phyloP scores from a whole-genome alignment of 2,329 filamentous ascomycete genomes.

The Ophiocordyceps camponoti-leonardi region DNA sequence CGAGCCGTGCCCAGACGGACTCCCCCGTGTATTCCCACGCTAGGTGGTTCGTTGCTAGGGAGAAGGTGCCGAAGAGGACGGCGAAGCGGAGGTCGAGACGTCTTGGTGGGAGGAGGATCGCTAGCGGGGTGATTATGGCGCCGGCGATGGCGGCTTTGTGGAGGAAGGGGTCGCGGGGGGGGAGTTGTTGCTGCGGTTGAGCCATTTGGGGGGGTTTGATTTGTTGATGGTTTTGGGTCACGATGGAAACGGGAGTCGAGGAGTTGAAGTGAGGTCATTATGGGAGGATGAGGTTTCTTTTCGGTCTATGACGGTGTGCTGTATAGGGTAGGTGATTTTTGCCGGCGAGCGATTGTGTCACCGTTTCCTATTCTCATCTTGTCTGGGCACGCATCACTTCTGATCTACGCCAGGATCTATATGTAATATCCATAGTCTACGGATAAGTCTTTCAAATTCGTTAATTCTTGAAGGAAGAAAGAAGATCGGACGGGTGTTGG shows the following conservation, averaged over 20 bases:
- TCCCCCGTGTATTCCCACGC: constrained; percentile 37
- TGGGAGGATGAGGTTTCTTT: no score
- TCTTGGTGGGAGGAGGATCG: constrained; percentile 33
- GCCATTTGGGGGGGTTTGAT: constrained; percentile 11
- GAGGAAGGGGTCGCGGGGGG: constrained; percentile 18
- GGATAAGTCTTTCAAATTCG: no score
- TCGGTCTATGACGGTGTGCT: no score
- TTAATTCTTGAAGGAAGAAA: no score
- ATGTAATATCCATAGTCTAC: no score
- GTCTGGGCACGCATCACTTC: no score
- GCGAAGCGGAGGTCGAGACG: constrained; percentile 31
- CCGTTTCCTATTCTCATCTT: no score
- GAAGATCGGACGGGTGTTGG: no score
- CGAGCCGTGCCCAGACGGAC: constrained; percentile 31
- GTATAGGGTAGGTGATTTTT: no score
- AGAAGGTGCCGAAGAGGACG: constrained; percentile 30
- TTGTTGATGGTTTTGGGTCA: constrained; percentile 8
- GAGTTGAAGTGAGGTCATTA: no score
- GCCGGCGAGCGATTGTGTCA: no score
- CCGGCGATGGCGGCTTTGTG: constrained; percentile 31
- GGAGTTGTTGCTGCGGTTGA: constrained; percentile 10
- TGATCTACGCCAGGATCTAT: no score
- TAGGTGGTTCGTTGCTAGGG: constrained; percentile 37
- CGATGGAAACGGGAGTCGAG: constrained; percentile 4
- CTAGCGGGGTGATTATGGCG: constrained; percentile 28